Conservation (phyloP, 495 filamentous ascomycete species). For the Aspergillus campestris region DNA sequence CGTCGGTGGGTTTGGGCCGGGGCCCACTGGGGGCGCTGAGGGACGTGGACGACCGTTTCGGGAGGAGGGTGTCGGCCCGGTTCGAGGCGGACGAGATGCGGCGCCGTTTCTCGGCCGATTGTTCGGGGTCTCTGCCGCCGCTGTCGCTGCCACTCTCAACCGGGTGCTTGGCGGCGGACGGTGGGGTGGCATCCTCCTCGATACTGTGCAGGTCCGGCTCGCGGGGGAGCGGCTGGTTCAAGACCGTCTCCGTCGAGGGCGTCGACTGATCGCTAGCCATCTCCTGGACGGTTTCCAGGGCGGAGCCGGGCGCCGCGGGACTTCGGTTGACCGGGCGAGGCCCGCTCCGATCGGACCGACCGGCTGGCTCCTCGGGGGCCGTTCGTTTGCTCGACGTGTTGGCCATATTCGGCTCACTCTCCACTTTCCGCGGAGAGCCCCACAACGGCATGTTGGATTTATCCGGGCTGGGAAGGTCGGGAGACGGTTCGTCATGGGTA, state of each 20-base stretch:
- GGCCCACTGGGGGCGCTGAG: slow-evolving; percentile 27
- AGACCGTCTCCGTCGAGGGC: slow-evolving; percentile 46
- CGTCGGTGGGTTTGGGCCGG: slow-evolving; percentile 58
- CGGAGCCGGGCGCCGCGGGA: slow-evolving; percentile 55
- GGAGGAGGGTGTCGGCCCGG: slow-evolving; percentile 26
- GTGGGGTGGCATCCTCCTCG: slow-evolving; percentile 33
- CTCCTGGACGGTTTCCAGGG: slow-evolving; percentile 90
- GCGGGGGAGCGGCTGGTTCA: slow-evolving; percentile 20
- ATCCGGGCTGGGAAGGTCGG: slow-evolving; percentile 52
- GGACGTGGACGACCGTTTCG: slow-evolving; percentile 42
- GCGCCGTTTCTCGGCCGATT: slow-evolving; percentile 28
- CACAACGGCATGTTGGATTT: slow-evolving; percentile 57
- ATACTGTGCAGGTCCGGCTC: slow-evolving; percentile 29
- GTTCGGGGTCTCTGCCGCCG: slow-evolving; percentile 36
- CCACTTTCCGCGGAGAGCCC: slow-evolving; percentile 41
- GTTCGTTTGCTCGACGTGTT: slow-evolving; percentile 39
- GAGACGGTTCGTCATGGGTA: slow-evolving; percentile 42
- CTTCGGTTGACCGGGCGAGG: slow-evolving; percentile 46
- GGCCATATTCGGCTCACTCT: slow-evolving; percentile 28
- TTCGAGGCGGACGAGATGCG: slow-evolving; percentile 17
- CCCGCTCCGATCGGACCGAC: slow-evolving; percentile 27
- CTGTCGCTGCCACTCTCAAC: slow-evolving; percentile 44
- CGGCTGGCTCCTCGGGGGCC: slow-evolving; percentile 21
- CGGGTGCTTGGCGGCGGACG: slow-evolving; percentile 20
- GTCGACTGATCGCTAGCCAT: slow-evolving; percentile 69